phyloP scores from a whole-genome alignment of 2,329 filamentous ascomycete species.

The Cytospora piceae region DNA sequence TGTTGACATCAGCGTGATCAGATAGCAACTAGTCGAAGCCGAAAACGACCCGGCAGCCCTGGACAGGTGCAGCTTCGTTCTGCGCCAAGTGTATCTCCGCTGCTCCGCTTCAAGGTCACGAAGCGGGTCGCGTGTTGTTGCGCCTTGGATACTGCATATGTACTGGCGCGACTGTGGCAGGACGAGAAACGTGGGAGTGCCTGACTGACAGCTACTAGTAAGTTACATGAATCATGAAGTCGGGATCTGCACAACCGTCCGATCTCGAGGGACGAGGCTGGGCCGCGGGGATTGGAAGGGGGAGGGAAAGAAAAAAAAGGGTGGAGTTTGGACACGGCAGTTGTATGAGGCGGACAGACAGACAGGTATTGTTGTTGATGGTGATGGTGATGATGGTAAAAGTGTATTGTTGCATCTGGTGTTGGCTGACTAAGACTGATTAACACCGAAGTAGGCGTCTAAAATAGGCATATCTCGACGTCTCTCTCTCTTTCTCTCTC shows the following conservation, averaged over 20 bases:
- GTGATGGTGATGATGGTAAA: too few relatives aligned
- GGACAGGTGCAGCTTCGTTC: not conserved
- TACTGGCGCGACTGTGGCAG: not conserved
- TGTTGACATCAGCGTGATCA: too few relatives aligned
- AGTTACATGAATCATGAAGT: not conserved
- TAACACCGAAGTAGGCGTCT: too few relatives aligned
- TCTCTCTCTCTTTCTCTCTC: too few relatives aligned
- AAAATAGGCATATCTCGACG: too few relatives aligned
- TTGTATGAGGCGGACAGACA: slow-evolving; percentile 11
- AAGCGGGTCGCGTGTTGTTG: not conserved
- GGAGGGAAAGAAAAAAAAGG: not conserved
- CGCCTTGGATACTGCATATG: not conserved
- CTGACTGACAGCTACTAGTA: not conserved
- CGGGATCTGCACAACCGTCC: not conserved
- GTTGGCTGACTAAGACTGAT: too few relatives aligned
- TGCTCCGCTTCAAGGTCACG: slow-evolving; percentile 1
- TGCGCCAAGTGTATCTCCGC: not conserved
- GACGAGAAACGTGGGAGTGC: not conserved
- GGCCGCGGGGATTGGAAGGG: not conserved
- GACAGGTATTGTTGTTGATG: not conserved
- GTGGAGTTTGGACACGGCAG: slow-evolving; percentile 18
- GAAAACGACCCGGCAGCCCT: too few relatives aligned
- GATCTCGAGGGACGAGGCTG: slow-evolving; percentile 1
- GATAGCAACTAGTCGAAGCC: too few relatives aligned
- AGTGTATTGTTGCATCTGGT: too few relatives aligned